These are phyloP conservation scores for Heracleum sosnowskyi DNA, from an alignment of 129 eudicot species.

Conservation along the genomic window DNA sequence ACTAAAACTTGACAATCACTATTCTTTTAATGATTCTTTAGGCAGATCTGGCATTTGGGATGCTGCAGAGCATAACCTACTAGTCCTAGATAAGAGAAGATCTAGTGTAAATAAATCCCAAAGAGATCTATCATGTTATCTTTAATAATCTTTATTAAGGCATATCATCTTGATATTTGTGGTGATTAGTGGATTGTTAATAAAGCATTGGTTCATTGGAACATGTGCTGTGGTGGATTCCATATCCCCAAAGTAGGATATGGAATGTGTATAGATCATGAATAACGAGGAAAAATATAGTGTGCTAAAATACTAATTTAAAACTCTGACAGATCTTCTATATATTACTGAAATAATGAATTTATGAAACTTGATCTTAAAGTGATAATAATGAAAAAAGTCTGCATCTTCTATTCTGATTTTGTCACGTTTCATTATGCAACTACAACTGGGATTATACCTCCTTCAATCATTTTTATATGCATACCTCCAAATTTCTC, in stretches of 20 bases:
- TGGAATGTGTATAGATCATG: constrained; percentile 5
- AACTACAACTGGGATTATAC: neutral
- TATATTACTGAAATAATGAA: constrained; percentile 5
- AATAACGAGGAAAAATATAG: constrained; percentile 7
- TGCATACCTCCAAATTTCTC: neutral
- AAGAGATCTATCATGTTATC: constrained; percentile 4
- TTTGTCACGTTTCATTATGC: constrained; percentile 4
- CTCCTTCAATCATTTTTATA: neutral
- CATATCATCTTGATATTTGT: neutral
- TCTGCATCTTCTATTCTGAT: constrained; percentile 1
- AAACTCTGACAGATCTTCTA: neutral
- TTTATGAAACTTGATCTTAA: constrained; percentile 42
- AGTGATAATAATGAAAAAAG: constrained; percentile 4
- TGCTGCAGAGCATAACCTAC: neutral
- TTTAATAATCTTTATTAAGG: constrained; percentile 1
- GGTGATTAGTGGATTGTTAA: constrained; percentile 1
- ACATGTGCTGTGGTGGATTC: constrained; percentile 10
- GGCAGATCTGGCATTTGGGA: constrained; percentile 6
- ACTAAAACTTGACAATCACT: neutral
- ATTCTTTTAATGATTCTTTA: neutral
- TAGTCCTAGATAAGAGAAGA: constrained; percentile 1
- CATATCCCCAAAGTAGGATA: constrained; percentile 5
- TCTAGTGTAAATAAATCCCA: neutral
- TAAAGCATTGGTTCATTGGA: constrained; percentile 1
- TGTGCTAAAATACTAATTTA: neutral